Percentiles rank a stretch among this genome's conserved stretches.
Conservation (phyloP, 805 yeast species). For the Candida cerambycidarum region DNA sequence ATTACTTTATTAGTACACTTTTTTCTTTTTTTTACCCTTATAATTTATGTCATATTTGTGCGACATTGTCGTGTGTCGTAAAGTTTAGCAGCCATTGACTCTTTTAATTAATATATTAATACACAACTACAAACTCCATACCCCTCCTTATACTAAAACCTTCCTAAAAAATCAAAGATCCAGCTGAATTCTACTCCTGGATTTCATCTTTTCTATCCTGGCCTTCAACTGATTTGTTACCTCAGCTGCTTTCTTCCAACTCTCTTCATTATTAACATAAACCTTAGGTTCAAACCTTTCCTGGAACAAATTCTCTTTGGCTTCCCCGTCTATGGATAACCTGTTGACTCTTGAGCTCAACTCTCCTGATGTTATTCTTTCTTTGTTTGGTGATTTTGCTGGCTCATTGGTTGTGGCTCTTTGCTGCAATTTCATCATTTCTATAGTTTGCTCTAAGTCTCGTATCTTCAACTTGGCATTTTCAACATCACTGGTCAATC, state of each 20-base stretch:
- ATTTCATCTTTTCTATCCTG: slow-evolving; percentile 86
- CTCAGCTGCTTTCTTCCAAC: slow-evolving; percentile 89
- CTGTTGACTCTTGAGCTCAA: slow-evolving; percentile 43
- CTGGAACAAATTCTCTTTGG: slow-evolving; percentile 2
- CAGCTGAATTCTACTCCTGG: slow-evolving; percentile 37
- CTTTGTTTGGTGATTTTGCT: background rate
- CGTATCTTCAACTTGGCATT: slow-evolving; percentile 50
- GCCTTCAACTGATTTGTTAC: slow-evolving; percentile 84
- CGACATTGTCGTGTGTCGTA: background rate
- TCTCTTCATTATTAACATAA: slow-evolving; percentile 50
- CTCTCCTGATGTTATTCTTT: slow-evolving; percentile 32
- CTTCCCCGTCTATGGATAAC: slow-evolving; percentile 31
- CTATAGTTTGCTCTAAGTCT: slow-evolving; percentile 51
- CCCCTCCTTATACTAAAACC: background rate
- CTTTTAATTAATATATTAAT: background rate
- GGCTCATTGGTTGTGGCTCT: slow-evolving; percentile 8
- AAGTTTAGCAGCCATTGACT: background rate
- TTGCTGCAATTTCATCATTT: slow-evolving; percentile 28
- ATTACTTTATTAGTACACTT: too few relatives aligned
- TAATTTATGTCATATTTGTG: background rate
- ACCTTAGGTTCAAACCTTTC: background rate
- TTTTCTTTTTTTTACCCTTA: background rate
- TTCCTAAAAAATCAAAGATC: background rate
- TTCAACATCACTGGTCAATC: slow-evolving; percentile 64
- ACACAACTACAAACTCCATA: background rate